These are phyloP conservation scores for Melampsora larici-populina DNA, from an alignment of 1,284 basidiomycete genomes.

Conservation along the genomic window DNA sequence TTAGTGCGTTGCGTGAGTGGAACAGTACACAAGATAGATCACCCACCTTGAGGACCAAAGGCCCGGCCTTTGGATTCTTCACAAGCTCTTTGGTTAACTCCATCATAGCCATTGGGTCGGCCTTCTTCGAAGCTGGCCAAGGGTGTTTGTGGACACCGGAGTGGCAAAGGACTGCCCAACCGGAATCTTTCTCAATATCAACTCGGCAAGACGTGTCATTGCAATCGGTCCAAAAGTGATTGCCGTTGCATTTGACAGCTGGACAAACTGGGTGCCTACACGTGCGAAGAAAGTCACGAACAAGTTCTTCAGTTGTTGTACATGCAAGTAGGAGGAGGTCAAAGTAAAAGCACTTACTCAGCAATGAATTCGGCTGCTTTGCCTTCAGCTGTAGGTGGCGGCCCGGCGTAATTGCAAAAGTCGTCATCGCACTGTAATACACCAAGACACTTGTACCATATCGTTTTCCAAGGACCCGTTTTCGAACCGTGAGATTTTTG, in stretches of 20 bases:
- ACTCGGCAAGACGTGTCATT: not conserved
- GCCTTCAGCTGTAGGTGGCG: not conserved
- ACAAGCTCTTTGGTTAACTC: not conserved
- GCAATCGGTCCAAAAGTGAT: not conserved
- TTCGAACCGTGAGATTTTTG: not conserved
- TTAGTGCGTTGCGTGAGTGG: too few relatives aligned
- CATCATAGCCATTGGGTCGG: not conserved
- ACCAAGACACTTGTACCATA: not conserved
- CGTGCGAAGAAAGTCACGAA: too few relatives aligned
- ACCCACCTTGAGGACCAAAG: constrained; percentile 14
- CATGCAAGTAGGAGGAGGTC: too few relatives aligned
- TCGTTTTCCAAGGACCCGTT: not conserved
- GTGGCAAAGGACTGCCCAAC: constrained; percentile 11
- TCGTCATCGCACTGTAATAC: too few relatives aligned
- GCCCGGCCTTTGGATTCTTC: not conserved
- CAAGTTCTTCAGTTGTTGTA: too few relatives aligned
- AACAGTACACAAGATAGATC: not conserved
- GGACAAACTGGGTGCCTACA: not conserved
- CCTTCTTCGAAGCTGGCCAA: too few relatives aligned
- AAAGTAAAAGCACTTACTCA: not conserved
- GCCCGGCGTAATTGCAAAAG: not conserved
- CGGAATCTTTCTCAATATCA: not conserved
- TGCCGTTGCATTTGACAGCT: not conserved
- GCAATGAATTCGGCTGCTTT: too few relatives aligned
- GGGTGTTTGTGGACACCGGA: constrained; percentile 9